Base-by-base conservation (phyloP, 805 yeast genomes). In the Hanseniaspora vineae region DNA sequence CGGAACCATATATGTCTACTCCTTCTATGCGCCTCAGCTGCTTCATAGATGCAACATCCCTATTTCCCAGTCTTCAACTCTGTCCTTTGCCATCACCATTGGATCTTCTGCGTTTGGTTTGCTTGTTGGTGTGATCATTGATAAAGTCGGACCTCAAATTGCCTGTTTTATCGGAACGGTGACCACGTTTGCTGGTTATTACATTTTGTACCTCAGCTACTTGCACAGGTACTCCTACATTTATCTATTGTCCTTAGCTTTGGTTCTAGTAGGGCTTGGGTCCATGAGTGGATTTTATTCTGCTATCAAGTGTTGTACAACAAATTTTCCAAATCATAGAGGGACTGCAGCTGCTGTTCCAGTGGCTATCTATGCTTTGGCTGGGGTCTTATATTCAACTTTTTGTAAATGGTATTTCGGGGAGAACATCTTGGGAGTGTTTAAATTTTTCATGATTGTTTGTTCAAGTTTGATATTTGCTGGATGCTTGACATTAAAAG, bases 11-110 rank as follows among this genome's bases (percentile, higher is more conserved):
- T 84, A 84, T 55, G 65, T 81, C 13, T 84, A 78, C 58, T 84
- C 89, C 0, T 76, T 78, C n/a, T 84, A 77, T 58, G 79, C 87
- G 1, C 89, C 90, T 1, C 88, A 83, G 58, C 65, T 84, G 52
- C 71, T 81, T 29, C 65, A 68, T 23, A 65, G 71, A 53, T 76
- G 82, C 20, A 72, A 77, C 0, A 67, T 83, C 29, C 72, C 81
- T 0, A 73, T 82, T 0, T 66, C 77, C 0, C 77, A 76, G 51
- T 76, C 87, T 8, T 84, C 88, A 2, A 71, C 75, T 13, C 67
- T 84, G 4, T 77, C 90, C 0, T 64, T 83, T 35, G 73, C 81
- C 0, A 66, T 80, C 20, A 77, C 74, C 40, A 58, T 81, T 8
- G 94, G 94, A 3, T 68, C 81, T 1, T 77, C 85, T 0, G 54